Conservation (phyloP, 148 eudicot species). For the Nepenthes mirabilis region DNA sequence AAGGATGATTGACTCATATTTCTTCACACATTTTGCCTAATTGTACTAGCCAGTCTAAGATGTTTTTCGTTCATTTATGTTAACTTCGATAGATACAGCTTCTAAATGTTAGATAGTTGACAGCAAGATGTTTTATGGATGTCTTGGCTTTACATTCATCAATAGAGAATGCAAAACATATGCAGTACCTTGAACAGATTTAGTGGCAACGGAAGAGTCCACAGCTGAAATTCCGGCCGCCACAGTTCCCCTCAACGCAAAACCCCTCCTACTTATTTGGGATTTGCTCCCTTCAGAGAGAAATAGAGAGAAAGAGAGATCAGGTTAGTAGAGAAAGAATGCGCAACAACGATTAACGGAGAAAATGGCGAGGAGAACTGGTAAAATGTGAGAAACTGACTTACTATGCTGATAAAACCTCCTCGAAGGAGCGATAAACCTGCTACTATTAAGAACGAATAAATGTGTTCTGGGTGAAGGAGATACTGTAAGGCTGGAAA, state of each 20-base stretch:
- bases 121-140: no score
- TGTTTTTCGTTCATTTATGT: no score
- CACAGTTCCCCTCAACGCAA: constrained; percentile 57
- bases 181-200: constrained; percentile 44
- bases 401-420: constrained; percentile 24
- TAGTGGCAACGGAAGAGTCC: constrained; percentile 40
- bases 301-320: not conserved
- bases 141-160: no score
- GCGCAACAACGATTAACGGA: not conserved
- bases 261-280: constrained; percentile 56
- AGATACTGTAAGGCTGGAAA: constrained; percentile 17
- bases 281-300: constrained; percentile 36
- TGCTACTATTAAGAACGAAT: constrained; percentile 10
- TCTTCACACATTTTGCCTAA: no score
- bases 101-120: no score
- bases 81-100: no score
- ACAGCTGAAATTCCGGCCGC: constrained; percentile 65
- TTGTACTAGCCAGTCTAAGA: no score
- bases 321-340: not conserved
- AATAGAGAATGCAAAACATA: no score
- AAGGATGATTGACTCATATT: no score
- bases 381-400: constrained; percentile 2
- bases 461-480: constrained; percentile 11
- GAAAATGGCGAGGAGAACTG: not conserved
- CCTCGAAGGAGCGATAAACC: constrained; percentile 9